phyloP scores from a whole-genome alignment of 306 rosid genomes.

The Rubus idaeus region DNA sequence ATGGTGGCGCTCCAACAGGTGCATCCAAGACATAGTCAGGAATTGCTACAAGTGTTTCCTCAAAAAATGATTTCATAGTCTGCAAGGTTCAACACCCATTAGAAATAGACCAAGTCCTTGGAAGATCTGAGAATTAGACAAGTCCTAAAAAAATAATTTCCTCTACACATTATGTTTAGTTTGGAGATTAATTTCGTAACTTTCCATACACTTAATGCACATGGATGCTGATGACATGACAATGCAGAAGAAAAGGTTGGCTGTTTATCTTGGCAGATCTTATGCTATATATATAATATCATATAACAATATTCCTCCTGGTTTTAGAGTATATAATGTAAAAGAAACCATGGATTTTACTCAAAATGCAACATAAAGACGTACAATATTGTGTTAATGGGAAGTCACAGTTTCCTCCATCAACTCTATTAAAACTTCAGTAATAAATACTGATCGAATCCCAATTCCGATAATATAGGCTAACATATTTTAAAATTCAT shows the following conservation, averaged over 20 bases:
- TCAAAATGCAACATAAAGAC: neutral
- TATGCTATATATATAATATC: too few relatives aligned
- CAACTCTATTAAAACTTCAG: too few relatives aligned
- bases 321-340: too few relatives aligned
- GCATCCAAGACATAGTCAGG: slow-evolving; percentile 84
- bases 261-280: too few relatives aligned
- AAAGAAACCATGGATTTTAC: too few relatives aligned
- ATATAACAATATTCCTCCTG: too few relatives aligned
- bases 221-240: too few relatives aligned
- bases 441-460: too few relatives aligned
- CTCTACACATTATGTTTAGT: neutral
- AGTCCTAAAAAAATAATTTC: neutral
- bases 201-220: too few relatives aligned
- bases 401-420: neutral
- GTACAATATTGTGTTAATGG: neutral
- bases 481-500: too few relatives aligned
- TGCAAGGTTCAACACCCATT: slow-evolving; percentile 39
- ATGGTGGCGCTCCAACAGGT: slow-evolving; percentile 42
- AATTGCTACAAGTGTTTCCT: slow-evolving; percentile 78
- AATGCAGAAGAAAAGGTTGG: too few relatives aligned
- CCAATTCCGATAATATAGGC: neutral
- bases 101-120: neutral
- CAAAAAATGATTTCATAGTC: slow-evolving; percentile 79
- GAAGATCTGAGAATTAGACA: neutral
- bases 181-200: neutral